phyloP scores from a whole-genome alignment of 2,329 filamentous ascomycete species.

The Dissoconium aciculare region DNA sequence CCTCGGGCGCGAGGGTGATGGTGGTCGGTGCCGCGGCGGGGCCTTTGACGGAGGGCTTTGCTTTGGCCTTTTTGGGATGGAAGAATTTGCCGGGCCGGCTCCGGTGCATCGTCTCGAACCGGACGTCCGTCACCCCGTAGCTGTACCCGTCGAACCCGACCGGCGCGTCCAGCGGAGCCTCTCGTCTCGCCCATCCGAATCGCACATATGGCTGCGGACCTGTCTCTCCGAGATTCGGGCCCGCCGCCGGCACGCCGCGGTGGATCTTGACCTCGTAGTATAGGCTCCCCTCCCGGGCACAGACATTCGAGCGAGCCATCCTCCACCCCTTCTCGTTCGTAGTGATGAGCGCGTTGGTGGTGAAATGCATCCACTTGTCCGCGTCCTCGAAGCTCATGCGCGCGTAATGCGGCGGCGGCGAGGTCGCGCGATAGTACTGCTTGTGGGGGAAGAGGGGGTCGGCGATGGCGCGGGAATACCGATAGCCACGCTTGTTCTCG shows the following conservation, averaged over 20 bases:
- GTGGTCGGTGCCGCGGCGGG: constrained; percentile 38
- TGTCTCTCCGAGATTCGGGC: constrained; percentile 25
- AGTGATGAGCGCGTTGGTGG: constrained; percentile 54
- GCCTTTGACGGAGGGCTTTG: constrained; percentile 24
- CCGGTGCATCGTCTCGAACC: constrained; percentile 84
- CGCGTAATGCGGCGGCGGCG: constrained; percentile 66
- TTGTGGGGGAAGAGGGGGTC: constrained; percentile 76
- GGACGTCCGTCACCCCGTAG: constrained; percentile 79
- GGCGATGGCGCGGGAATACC: constrained; percentile 80
- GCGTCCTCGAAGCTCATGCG: constrained; percentile 89
- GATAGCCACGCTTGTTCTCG: constrained; percentile 57
- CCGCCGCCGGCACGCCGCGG: constrained; percentile 48
- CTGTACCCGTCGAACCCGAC: constrained; percentile 86
- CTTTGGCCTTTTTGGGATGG: constrained; percentile 23
- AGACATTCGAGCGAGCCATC: constrained; percentile 80
- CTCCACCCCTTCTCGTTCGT: constrained; percentile 89
- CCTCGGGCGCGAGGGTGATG: constrained; percentile 25
- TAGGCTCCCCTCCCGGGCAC: constrained; percentile 73
- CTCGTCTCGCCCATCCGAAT: constrained; percentile 70
- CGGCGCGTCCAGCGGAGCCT: constrained; percentile 67
- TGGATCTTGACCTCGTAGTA: constrained; percentile 92
- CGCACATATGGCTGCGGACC: constrained; percentile 49
- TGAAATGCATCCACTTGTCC: constrained; percentile 68
- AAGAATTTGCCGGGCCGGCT: constrained; percentile 83
- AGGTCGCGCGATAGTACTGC: constrained; percentile 78